Base-by-base conservation (phyloP, 176 grass and related monocot species). In the Aegilops umbellulata region DNA sequence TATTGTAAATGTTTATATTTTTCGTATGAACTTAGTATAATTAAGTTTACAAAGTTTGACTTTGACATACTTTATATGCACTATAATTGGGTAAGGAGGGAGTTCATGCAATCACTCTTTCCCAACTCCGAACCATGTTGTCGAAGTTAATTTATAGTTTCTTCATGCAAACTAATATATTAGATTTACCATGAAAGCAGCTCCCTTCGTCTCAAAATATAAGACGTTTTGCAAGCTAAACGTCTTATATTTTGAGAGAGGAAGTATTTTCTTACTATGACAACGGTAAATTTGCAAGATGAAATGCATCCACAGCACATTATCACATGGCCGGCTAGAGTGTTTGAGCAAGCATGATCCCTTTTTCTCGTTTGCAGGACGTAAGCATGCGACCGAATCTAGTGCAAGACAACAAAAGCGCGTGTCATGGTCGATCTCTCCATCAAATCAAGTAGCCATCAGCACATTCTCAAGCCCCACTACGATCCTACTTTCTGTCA, bases 401-500 rank as follows among this genome's bases (percentile, higher is more conserved):
- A 75, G 42, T 5, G 15, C 22, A 71, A 19, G 39, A 22, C 14
- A 78, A 63, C 27, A 34, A 25, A 76, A 65, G 57, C n/a, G 23
- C 30, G n/a, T 63, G 76, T 84, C 30, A 3, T 25, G 60, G 46
- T 85, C 76, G 76, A 84, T 57, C 41, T 57, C 16, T 23, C 23
- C 41, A 67, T 65, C 69, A 22, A 20, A 51, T 79, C 27, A 65
- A 16, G 53, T 29, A 13, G 1, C 29, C 17, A 73, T 65, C 62
- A 14, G 31, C 39, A 65, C 87, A 89, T 89, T 84, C 81, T 42
- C 26, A 32, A 26, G 24, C 25, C 70, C 75, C 87, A 80, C 87
- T 80, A 74, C 3, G 75, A 84, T 66, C 19, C 27, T 80, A 44
- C 13, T 68, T 89, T 80, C 55, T 60, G 44, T 67, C 87, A 68